phyloP scores from a whole-genome alignment of 257 asterid species.

The Osmanthus fragrans region DNA sequence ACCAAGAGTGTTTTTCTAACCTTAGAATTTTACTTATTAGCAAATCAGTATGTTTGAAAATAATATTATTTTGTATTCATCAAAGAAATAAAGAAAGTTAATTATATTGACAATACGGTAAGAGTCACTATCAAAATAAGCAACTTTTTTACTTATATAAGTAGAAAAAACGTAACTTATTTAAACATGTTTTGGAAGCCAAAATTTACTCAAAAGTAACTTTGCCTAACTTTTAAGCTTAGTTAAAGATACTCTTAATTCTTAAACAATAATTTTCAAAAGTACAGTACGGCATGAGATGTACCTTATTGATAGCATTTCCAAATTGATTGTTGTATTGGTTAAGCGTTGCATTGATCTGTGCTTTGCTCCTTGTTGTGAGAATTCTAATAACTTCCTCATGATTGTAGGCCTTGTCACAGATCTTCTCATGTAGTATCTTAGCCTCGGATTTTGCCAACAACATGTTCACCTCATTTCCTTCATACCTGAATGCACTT shows the following conservation, averaged over 20 bases:
- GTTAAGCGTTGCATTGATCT: conserved; percentile 83
- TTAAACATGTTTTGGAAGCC: too few species aligned
- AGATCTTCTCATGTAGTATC: conserved; percentile 69
- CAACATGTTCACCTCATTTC: conserved; percentile 69
- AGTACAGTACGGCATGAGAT: background rate
- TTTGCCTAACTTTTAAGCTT: background rate
- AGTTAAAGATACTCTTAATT: too few species aligned
- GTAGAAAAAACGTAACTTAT: too few species aligned
- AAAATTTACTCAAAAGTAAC: too few species aligned
- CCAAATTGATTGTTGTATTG: conserved; percentile 70
- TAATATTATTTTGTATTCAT: too few species aligned
- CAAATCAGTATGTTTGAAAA: too few species aligned
- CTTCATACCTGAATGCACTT: conserved; percentile 78
- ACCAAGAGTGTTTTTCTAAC: too few species aligned
- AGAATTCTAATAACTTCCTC: conserved; percentile 74
- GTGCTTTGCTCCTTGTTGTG: conserved; percentile 87
- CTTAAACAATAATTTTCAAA: background rate
- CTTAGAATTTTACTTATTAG: too few species aligned
- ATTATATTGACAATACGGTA: background rate
- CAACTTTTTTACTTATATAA: too few species aligned
- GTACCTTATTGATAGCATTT: conserved; percentile 71
- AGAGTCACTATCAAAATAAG: too few species aligned
- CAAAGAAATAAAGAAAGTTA: background rate
- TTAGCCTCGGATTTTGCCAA: conserved; percentile 82
- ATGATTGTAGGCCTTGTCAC: conserved; percentile 58